Base-by-base conservation (phyloP, 2,329 filamentous ascomycete genomes). In the Colletotrichum ledebouriae region DNA sequence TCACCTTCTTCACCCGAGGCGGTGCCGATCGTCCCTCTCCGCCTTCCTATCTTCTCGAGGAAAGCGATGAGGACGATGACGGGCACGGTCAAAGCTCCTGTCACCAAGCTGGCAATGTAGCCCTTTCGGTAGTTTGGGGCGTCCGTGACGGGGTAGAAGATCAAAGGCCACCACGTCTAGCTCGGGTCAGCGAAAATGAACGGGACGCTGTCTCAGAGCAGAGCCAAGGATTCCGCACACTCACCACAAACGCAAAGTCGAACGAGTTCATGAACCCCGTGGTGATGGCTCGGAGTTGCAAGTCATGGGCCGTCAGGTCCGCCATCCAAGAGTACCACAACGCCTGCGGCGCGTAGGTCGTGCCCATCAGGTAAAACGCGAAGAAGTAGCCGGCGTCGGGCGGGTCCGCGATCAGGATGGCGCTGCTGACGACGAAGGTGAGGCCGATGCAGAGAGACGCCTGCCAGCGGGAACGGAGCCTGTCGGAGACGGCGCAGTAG, bases 281-380 rank as follows among this genome's bases (percentile, higher is more conserved):
- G 3, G 81, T 81, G 50, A 83, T 81, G 2, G 81, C 81, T 0
- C 81, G 75, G 2, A 83, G 75, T 47, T 83, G 81, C 9, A 79
- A 61, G 20, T 79, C 78, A 33, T 80, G 77, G 3, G 76, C 74
- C 7, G 78, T 80, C 7, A 83, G 72, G 59, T 83, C 81, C 0
- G 81, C 81, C 79, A 83, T 82, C 81, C 81, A 83, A 0, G 79
- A 78, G 69, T 83, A 83, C 81, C 81, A 83, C 17, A 83, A 73
- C 4, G 81, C 81, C 63, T 83, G 81, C 1, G 81, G 81, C 2
- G 81, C 81, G 60, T 80, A 83, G 0, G 80, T 82, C 0, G 81
- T 82, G 3, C 81, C 81, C 2, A 83, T 75, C 1, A 82, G 71
- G 69, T 82, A 83, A 66, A 82, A 83, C 6, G 81, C 80, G 50